A percentile compares a stretch with the other conserved stretches of the same genome.
Conservation (phyloP, 1,284 basidiomycete genomes). For the Naganishia sp. region DNA sequence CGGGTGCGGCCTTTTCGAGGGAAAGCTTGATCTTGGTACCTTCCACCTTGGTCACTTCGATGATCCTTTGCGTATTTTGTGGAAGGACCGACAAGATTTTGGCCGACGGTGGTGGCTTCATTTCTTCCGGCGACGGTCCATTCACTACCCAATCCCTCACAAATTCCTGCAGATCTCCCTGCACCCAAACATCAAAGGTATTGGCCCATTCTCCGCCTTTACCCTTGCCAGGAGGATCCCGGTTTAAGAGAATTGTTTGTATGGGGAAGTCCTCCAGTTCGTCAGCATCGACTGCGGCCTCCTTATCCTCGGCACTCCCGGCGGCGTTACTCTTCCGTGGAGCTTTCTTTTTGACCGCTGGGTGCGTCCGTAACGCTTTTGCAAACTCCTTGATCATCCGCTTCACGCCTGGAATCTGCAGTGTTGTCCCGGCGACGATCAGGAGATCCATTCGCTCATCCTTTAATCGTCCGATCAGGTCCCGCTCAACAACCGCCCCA, state of each 20-base stretch:
- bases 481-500: constrained; percentile 72
- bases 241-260: constrained; percentile 70
- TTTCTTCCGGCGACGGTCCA: constrained; percentile 26
- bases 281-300: constrained; percentile 6
- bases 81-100: not conserved
- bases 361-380: constrained; percentile 64
- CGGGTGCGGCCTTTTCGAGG: not conserved
- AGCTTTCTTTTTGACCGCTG: constrained; percentile 36
- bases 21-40: constrained; percentile 16
- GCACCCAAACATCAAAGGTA: constrained; percentile 87
- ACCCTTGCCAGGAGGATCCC: constrained; percentile 72
- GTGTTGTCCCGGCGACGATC: constrained; percentile 85
- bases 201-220: constrained; percentile 84
- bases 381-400: constrained; percentile 88
- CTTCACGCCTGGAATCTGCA: constrained; percentile 89
- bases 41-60: constrained; percentile 21
- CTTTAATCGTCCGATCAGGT: constrained; percentile 58
- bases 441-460: constrained; percentile 64
- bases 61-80: not conserved
- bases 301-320: not conserved
- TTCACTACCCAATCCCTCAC: constrained; percentile 55
- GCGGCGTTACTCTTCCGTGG: constrained; percentile 29
- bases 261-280: constrained; percentile 54
- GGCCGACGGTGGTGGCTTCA: not conserved
- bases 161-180: constrained; percentile 83